A percentile compares a stretch with the other conserved stretches of the same genome.
phyloP scores from a whole-genome alignment of 768 basidiomycete species.

The Strobilomyces dryophilus region DNA sequence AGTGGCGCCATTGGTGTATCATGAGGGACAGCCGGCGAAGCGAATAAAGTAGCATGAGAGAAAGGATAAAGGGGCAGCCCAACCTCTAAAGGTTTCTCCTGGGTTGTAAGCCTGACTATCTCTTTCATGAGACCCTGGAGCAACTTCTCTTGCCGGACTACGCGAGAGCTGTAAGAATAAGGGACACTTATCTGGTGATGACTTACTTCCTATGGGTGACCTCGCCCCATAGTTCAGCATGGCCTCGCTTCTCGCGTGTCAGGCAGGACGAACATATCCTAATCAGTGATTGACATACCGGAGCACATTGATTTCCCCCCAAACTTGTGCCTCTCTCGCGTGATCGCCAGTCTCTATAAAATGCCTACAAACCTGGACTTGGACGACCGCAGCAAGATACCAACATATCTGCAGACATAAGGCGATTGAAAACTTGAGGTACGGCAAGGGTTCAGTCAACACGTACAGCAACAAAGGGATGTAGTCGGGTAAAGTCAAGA shows the following conservation, averaged over 20 bases:
- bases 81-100: slow-evolving; percentile 75
- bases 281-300: slow-evolving; percentile 42
- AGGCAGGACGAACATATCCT: slow-evolving; percentile 2
- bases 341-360: slow-evolving; percentile 79
- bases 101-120: slow-evolving; percentile 77
- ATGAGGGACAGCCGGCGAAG: slow-evolving; percentile 40
- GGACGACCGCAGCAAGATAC: slow-evolving; percentile 86
- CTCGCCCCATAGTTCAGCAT: slow-evolving; percentile 78
- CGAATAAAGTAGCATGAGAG: slow-evolving; percentile 62
- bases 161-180: slow-evolving; percentile 7
- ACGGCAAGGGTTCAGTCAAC: slow-evolving; percentile 4
- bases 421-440: background rate
- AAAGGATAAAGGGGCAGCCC: slow-evolving; percentile 80
- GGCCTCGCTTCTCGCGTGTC: slow-evolving; percentile 51
- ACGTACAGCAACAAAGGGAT: slow-evolving; percentile 78
- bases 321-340: slow-evolving; percentile 69
- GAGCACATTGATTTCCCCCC: slow-evolving; percentile 85
- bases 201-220: slow-evolving; percentile 81
- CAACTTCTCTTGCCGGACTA: slow-evolving; percentile 80
- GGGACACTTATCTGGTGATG: background rate
- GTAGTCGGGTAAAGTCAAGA: slow-evolving; percentile 71
- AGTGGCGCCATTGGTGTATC: slow-evolving; percentile 28
- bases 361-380: slow-evolving; percentile 82
- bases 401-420: slow-evolving; percentile 65
- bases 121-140: slow-evolving; percentile 82